Percentiles rank a stretch among this genome's conserved stretches.
phyloP scores from a whole-genome alignment of 176 grass and related monocot genomes.

The Musa troglodytarum region DNA sequence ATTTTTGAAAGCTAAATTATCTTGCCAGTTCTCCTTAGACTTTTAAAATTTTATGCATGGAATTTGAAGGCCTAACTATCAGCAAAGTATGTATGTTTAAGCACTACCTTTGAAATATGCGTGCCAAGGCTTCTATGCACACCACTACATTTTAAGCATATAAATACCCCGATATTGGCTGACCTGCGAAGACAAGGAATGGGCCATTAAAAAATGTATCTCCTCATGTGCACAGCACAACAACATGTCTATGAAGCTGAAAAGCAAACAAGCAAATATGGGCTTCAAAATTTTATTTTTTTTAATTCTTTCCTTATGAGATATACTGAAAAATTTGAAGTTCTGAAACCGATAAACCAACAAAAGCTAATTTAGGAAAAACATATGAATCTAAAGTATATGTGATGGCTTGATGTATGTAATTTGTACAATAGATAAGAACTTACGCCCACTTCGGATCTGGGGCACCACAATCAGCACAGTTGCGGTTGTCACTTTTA shows the following conservation, averaged over 20 bases:
- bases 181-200: constrained; percentile 4
- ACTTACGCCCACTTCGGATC: constrained; percentile 20
- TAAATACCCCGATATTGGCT: constrained; percentile 14
- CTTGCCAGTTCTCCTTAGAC: not conserved
- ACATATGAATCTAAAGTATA: not conserved
- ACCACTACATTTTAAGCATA: constrained; percentile 15
- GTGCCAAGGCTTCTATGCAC: constrained; percentile 22
- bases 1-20: not conserved
- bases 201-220: not conserved
- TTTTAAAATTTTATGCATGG: not conserved
- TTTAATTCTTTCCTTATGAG: not conserved
- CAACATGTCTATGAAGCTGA: no score
- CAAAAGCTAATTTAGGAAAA: not conserved
- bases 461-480: constrained; percentile 10
- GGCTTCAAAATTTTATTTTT: no score
- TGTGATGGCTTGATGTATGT: not conserved
- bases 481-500: constrained; percentile 11
- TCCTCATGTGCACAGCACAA: not conserved
- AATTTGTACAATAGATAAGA: not conserved
- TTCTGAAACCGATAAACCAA: not conserved
- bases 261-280: no score
- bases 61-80: not conserved
- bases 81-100: not conserved
- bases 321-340: not conserved
- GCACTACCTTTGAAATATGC: constrained; percentile 18